Evolutionary conservation across 129 eudicot species (phyloP).

Genomic region (Escallonia rubra): DNA sequence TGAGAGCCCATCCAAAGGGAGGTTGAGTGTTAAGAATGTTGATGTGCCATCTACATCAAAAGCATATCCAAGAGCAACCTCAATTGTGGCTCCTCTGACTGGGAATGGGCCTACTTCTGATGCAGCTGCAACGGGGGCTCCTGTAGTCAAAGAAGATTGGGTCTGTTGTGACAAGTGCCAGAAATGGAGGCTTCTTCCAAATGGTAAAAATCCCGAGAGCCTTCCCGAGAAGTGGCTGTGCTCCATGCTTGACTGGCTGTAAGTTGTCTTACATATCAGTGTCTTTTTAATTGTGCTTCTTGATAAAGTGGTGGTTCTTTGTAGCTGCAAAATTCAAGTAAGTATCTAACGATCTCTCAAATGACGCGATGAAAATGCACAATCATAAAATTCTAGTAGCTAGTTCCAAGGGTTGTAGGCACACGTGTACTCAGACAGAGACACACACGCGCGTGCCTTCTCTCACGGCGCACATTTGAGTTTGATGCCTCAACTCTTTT

Average conservation of each 20-base stretch:
- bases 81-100: constrained; percentile 20
- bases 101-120: constrained; percentile 43
- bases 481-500: constrained; percentile 3
- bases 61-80: constrained; percentile 24
- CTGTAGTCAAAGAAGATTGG: constrained; percentile 75
- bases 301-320: not conserved
- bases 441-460: no score
- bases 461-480: not conserved
- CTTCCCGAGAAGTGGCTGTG: constrained; percentile 93
- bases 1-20: constrained; percentile 27
- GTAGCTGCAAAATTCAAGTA: no score
- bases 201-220: constrained; percentile 51
- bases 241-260: constrained; percentile 95
- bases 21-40: constrained; percentile 26
- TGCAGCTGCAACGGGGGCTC: constrained; percentile 34
- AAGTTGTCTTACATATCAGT: constrained; percentile 31
- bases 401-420: no score
- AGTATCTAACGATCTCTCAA: no score
- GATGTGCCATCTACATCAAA: constrained; percentile 32
- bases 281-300: not conserved
- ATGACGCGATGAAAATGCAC: not conserved
- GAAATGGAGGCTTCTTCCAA: constrained; percentile 93
- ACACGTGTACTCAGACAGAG: no score
- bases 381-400: not conserved
- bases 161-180: constrained; percentile 84